Conservation (phyloP, 768 basidiomycete species). For the Chalciporus pseudorubinellus region DNA sequence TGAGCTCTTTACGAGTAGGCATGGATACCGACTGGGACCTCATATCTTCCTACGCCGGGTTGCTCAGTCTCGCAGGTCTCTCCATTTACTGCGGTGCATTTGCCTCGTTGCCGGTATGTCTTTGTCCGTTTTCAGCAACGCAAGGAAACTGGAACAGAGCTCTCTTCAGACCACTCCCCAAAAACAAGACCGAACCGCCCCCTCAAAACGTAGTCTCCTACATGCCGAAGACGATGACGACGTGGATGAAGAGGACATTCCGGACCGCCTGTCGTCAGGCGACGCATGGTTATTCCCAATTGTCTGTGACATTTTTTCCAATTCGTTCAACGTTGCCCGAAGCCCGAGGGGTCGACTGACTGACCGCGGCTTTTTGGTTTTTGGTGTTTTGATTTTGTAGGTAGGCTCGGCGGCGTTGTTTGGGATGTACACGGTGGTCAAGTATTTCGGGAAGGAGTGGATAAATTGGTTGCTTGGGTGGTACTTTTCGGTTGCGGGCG, state of each 20-base stretch:
- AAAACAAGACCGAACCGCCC: not conserved
- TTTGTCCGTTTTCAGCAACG: not conserved
- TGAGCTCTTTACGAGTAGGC: slow-evolving; percentile 1
- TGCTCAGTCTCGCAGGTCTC: slow-evolving; percentile 59
- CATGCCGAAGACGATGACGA: slow-evolving; percentile 48
- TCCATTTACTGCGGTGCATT: slow-evolving; percentile 71
- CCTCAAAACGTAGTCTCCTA: slow-evolving; percentile 14
- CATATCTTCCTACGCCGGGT: slow-evolving; percentile 65
- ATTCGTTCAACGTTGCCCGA: not conserved
- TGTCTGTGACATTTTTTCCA: slow-evolving; percentile 40
- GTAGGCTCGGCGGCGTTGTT: slow-evolving; percentile 69
- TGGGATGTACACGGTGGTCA: slow-evolving; percentile 67
- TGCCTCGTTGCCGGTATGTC: slow-evolving; percentile 63
- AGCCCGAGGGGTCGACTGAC: not conserved
- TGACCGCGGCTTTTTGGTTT: not conserved
- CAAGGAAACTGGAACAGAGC: not conserved
- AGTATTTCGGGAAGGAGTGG: slow-evolving; percentile 76
- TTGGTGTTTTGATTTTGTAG: slow-evolving; percentile 37
- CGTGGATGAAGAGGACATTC: slow-evolving; percentile 55
- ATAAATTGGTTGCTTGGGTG: slow-evolving; percentile 77
- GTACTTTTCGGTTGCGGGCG: slow-evolving; percentile 68
- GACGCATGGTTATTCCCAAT: slow-evolving; percentile 80
- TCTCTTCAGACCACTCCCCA: slow-evolving; percentile 6
- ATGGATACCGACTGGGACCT: slow-evolving; percentile 50
- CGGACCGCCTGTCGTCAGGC: slow-evolving; percentile 57